Evolutionary conservation across 441 rosid species (phyloP), one percentile per base, ranked within the genome.

Genomic region (Isatis lusitanica): DNA sequence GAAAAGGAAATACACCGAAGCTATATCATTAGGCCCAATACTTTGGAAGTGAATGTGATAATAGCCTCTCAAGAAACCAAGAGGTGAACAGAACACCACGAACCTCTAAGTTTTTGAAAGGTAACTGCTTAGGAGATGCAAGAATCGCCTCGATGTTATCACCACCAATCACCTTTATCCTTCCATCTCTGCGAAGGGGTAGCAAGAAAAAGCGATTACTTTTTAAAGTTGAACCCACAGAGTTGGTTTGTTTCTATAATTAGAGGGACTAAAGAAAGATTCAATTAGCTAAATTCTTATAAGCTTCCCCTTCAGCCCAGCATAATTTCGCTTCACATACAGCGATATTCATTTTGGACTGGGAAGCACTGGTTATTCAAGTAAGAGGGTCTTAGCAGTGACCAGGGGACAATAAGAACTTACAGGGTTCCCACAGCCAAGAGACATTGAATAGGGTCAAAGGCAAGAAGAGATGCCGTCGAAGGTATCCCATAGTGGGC

Each of bases 391-490:
- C 50, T 52, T 38, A 68, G 48, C 46, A 50, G 50, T 39, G 40
- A 42, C 9, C 51, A 74, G 30, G 68, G 0, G 36, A 58, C 2
- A 69, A 9, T 56, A 65, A 64, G 10, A 66, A 84, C 90, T 82
- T 80, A 89, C 94, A 79, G 70, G 40, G 94, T 86, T 78, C 89
- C 94, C 35, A 89, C 73, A 63, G 92, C 94, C 75, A 89, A 64
- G 36, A 89, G 87, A 62, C 83, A 66, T 59, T 89, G 94, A 66
- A 85, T 68, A 44, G 85, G 85, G 66, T 89, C 94, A 52, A 85
- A 79, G 52, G 92, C 87, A 50, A 89, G 81, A 71, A 89, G 73
- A 12, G 92, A 87, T 8, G 90, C 85, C 9, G 94, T 81, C 2
- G 81, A 78, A n/a, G 94, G 94, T 48, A 89, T 80, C 48, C 92